Conservation (phyloP, 257 asterid genomes). For the Solanum chaucha region DNA sequence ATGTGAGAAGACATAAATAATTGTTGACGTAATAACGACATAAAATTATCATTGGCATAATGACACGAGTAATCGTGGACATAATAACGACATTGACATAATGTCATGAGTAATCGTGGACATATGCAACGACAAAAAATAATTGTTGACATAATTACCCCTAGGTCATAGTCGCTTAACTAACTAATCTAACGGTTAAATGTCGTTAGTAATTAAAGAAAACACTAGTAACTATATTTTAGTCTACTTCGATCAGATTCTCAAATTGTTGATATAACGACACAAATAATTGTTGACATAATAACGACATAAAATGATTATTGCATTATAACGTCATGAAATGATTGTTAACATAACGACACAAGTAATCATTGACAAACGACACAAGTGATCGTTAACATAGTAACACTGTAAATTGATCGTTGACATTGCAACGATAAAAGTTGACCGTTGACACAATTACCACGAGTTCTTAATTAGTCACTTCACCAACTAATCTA, state of each 20-base stretch:
- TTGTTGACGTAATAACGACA: too few relatives aligned
- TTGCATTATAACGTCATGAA: too few relatives aligned
- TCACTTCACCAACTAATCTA: background rate
- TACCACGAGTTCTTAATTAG: background rate
- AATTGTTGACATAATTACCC: background rate
- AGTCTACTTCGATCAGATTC: background rate
- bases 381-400: too few relatives aligned
- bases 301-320: too few relatives aligned
- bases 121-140: background rate
- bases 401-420: background rate
- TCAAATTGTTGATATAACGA: background rate
- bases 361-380: too few relatives aligned
- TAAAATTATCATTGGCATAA: too few relatives aligned
- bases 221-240: too few relatives aligned
- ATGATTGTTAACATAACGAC: too few relatives aligned
- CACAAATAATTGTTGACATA: too few relatives aligned
- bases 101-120: background rate
- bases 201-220: background rate
- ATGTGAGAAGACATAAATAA: too few relatives aligned
- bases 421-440: background rate
- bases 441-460: background rate
- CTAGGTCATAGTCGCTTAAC: background rate
- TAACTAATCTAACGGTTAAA: background rate
- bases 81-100: background rate
- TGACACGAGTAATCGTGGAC: background rate